Base-by-base conservation (phyloP, 2,329 filamentous ascomycete genomes). In the Akanthomyces muscarius region DNA sequence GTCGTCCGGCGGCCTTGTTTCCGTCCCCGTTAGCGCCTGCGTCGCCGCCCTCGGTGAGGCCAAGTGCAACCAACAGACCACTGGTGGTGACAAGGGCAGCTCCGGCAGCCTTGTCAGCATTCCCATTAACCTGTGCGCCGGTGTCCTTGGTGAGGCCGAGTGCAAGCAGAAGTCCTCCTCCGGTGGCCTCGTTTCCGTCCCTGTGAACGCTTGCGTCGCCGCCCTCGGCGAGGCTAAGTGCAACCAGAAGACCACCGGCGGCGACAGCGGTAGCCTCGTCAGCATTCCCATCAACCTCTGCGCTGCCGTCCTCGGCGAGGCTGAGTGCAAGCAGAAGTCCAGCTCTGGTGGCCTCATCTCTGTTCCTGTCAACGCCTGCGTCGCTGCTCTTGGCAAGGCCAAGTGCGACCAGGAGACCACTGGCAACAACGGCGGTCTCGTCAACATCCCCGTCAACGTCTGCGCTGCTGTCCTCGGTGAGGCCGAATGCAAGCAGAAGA, bases 271-370 rank as follows among this genome's bases (percentile, higher is more conserved):
- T 3, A 18, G 41, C 7, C 60, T 62, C 16, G 25, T 62, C 28
- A 48, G 18, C 60, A 56, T 62, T 4, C 60, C 60, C 11, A 11
- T 62, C 30, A 62, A 62, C 21, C 38, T 62, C 3, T 62, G 60
- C 33, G 28, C 44, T 7, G 60, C 30, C 13, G 47, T 62, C 25
- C 44, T 62, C 11, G 60, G 60, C 3, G 52, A 50, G 5, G 60
- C 60, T 2, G 44, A 62, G 44, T 62, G 60, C 60, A 56, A 50
- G 21, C 60, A 62, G 18, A 55, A 50, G 52, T 33, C 42, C 23
- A 41, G 45, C 52, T 48, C 42, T 30, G 50, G 41, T 3, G 51
- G 59, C 5, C 53, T 62, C 11, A 10, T 62, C 28, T 51, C 52
- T n/a, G 61, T 62, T 5, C 61, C 61, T 21, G 25, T 62, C 2